Conservation (phyloP, 2,329 filamentous ascomycete genomes). For the Fusarium transvaalense region DNA sequence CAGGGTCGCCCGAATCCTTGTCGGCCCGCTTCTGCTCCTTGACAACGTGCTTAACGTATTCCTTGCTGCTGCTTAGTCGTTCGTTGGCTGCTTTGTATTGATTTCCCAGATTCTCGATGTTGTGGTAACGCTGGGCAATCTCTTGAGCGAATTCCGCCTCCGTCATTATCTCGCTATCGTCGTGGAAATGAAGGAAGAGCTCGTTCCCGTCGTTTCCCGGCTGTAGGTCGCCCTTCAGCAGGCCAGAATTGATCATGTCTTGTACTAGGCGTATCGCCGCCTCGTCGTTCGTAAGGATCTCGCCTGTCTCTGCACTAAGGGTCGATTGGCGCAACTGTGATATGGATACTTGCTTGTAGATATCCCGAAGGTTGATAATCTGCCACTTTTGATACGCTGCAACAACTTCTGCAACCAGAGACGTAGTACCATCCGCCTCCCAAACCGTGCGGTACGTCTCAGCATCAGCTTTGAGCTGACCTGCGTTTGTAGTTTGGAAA, state of each 20-base stretch:
- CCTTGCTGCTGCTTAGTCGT: slow-evolving; percentile 66
- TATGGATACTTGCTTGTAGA: slow-evolving; percentile 74
- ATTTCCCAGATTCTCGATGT: slow-evolving; percentile 60
- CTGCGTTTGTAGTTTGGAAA: slow-evolving; percentile 70
- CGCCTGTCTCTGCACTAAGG: slow-evolving; percentile 66
- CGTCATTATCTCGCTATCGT: slow-evolving; percentile 57
- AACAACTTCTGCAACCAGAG: slow-evolving; percentile 77
- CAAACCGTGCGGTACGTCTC: slow-evolving; percentile 70
- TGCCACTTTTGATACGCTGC: slow-evolving; percentile 80
- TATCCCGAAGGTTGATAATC: slow-evolving; percentile 77
- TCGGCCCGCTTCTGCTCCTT: slow-evolving; percentile 62
- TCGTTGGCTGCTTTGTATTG: slow-evolving; percentile 66
- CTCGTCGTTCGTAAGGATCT: slow-evolving; percentile 56
- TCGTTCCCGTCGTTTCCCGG: slow-evolving; percentile 57
- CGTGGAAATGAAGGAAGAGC: slow-evolving; percentile 65
- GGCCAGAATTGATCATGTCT: slow-evolving; percentile 67
- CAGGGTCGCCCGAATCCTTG: slow-evolving; percentile 56
- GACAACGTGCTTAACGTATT: slow-evolving; percentile 64
- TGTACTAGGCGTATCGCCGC: slow-evolving; percentile 62
- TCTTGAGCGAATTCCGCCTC: slow-evolving; percentile 65
- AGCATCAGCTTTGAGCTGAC: slow-evolving; percentile 73
- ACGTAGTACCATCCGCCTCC: slow-evolving; percentile 77
- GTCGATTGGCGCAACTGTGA: slow-evolving; percentile 65
- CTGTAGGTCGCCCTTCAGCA: slow-evolving; percentile 67
- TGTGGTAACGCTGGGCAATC: slow-evolving; percentile 57